Percentiles rank a stretch among this genome's conserved stretches.
Conservation (phyloP, 164 flowering plant species). For the Umbilicus rupestris region DNA sequence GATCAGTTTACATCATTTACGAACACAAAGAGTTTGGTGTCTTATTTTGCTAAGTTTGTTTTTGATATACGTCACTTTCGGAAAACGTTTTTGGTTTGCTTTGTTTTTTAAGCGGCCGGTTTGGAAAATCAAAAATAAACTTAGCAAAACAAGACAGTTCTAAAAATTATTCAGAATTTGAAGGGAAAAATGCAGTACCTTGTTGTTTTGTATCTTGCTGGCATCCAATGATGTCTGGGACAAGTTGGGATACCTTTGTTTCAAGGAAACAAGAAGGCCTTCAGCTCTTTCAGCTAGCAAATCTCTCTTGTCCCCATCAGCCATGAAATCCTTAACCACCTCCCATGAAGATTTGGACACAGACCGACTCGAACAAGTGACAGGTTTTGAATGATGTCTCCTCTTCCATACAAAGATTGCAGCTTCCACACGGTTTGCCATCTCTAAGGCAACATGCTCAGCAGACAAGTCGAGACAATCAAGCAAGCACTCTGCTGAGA, state of each 20-base stretch:
- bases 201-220: conserved; percentile 89
- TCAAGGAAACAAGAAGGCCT: conserved; percentile 71
- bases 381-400: conserved; percentile 38
- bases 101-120: no score
- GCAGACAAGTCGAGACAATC: conserved; percentile 85
- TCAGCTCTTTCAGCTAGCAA: conserved; percentile 84
- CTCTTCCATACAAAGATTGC: conserved; percentile 76
- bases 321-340: conserved; percentile 51
- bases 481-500: conserved; percentile 85
- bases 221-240: conserved; percentile 80
- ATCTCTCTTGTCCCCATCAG: conserved; percentile 75
- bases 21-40: no score
- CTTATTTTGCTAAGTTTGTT: no score
- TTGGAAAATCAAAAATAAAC: no score
- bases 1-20: not conserved
- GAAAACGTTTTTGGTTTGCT: no score
- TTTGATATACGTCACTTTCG: no score
- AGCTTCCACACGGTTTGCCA: conserved; percentile 90
- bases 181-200: conserved; percentile 33
- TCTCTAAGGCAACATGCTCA: conserved; percentile 77
- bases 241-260: conserved; percentile 80
- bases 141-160: no score
- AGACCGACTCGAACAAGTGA: conserved; percentile 32
- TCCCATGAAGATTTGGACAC: conserved; percentile 73
- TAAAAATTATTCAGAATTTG: no score